A percentile compares a stretch with the other conserved stretches of the same genome.
phyloP scores from a whole-genome alignment of 2,329 filamentous ascomycete genomes.

The Sporothrix humicola region DNA sequence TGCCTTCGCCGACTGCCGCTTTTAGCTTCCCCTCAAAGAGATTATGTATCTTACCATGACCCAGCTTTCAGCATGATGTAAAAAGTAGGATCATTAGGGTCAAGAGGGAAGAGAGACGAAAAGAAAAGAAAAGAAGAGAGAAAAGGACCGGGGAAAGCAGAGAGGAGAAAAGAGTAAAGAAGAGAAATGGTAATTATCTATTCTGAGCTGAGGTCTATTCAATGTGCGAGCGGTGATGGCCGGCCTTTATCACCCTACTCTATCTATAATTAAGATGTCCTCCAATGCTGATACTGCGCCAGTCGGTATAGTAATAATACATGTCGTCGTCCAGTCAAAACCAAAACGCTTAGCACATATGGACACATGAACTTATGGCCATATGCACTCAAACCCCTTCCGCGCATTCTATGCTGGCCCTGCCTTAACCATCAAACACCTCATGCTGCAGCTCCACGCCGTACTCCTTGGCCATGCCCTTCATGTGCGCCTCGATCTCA shows the following conservation, averaged over 20 bases:
- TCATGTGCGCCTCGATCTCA: conserved; percentile 87
- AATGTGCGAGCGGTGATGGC: conserved; percentile 23
- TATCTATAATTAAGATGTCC: neutral
- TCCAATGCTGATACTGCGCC: neutral
- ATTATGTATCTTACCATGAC: no score
- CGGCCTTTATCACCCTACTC: conserved; percentile 1
- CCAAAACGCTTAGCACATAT: neutral
- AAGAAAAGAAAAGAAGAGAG: neutral
- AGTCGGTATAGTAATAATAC: neutral
- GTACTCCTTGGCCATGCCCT: conserved; percentile 84
- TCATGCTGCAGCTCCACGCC: conserved; percentile 88
- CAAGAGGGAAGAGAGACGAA: no score
- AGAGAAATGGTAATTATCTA: neutral
- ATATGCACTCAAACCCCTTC: no score
- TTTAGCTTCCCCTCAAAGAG: no score
- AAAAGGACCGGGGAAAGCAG: no score
- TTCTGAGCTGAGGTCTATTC: conserved; percentile 13
- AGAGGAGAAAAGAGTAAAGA: neutral
- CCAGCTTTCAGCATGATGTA: no score
- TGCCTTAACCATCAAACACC: conserved; percentile 77
- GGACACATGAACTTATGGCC: no score
- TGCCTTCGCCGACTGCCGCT: no score
- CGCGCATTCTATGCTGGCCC: no score
- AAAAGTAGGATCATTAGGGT: no score
- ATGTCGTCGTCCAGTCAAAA: neutral